Conservation (phyloP, 1,284 basidiomycete genomes). For the Phenoliferia sp. region DNA sequence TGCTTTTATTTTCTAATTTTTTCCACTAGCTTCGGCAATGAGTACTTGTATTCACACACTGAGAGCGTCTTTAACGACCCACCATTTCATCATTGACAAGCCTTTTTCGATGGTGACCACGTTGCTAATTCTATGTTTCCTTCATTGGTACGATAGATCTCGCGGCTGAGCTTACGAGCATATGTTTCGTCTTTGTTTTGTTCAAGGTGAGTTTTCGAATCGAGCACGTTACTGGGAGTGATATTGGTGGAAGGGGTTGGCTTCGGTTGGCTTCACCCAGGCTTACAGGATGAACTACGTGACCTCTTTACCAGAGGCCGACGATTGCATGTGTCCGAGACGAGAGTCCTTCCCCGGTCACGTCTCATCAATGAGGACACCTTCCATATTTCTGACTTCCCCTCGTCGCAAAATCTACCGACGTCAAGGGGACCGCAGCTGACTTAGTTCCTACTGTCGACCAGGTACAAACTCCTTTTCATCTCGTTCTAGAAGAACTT, state of each 20-base stretch:
- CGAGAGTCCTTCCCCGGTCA: neutral
- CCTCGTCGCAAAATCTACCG: neutral
- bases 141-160: neutral
- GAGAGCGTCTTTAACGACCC: neutral
- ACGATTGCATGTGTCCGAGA: conserved; percentile 12
- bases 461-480: neutral
- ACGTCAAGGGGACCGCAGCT: neutral
- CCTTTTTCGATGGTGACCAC: neutral
- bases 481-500: neutral
- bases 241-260: neutral
- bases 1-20: conserved; percentile 1
- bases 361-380: conserved; percentile 1
- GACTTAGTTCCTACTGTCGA: too few species aligned
- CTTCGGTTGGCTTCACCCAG: neutral
- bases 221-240: too few species aligned
- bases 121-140: conserved; percentile 3
- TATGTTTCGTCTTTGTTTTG: neutral
- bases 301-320: neutral
- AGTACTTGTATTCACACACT: neutral
- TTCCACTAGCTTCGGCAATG: neutral
- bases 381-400: neutral
- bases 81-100: neutral
- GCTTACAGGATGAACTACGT: neutral
- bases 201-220: too few species aligned
- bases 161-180: neutral